Evolutionary conservation across 2,329 filamentous ascomycete species (phyloP), one percentile per base, ranked within the genome.

Genomic region (Stachybotrys chlorohalonatus): DNA sequence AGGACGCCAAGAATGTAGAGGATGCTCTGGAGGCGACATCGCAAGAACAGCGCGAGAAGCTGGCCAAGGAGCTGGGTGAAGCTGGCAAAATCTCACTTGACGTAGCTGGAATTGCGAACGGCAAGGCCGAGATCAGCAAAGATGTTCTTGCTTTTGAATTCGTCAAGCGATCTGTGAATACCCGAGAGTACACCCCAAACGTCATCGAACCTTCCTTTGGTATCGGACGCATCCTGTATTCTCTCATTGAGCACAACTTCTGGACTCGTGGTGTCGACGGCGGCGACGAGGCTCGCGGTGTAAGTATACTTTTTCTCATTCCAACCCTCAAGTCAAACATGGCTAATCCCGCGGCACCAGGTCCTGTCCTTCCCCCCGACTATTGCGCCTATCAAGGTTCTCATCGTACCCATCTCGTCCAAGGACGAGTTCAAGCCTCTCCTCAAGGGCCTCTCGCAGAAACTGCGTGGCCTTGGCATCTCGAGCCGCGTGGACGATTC

Each of bases 161-260:
- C 75, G 84, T 86, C 63, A 95, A 87, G 62, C 81, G 90, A 59
- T 81, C 85, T 5, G 90, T 96, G 72, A 87, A 95, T 68, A 83
- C 86, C 56, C 83, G 94, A 64, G 92, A 96, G 70, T 99, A 90
- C 75, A 95, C 87, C 1, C 93, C 93, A 57, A 96, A 96, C 68
- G 91, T 95, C 51, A 95, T 97, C 63, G 94, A 99, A 76, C 94
- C 93, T 1, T 97, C 93, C 1, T 99, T 97, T 65, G 93, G 93
- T 78, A 95, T 97, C 66, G 94, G 93, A 57, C 85, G 93, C 64
- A 96, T 97, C 59, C 77, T 97, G 56, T 97, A 96, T 77, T 86
- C 88, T 57, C 76, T 99, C 65, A 88, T 95, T 68, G 94, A 99
- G 76, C 94, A 99, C 74, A 85, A 83, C 69, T 99, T 92, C 82